Conservation (phyloP, 768 basidiomycete genomes). For the Lentinula raphanica region DNA sequence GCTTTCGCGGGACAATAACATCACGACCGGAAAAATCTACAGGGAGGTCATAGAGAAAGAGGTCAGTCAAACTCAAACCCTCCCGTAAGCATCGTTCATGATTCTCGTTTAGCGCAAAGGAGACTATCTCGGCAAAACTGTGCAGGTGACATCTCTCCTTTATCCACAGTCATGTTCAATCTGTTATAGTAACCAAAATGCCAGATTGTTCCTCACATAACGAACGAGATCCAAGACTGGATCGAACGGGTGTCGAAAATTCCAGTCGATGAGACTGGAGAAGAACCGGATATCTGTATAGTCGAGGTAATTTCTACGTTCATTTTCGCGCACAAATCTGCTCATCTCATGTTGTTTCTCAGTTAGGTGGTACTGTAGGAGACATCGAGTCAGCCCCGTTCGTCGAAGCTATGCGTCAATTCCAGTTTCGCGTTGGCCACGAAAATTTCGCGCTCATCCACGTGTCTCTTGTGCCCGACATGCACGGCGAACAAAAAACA, state of each 20-base stretch:
- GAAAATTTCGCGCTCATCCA: slow-evolving; percentile 97
- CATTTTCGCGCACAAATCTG: neutral
- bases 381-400: slow-evolving; percentile 99
- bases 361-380: slow-evolving; percentile 97
- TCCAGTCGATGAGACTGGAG: slow-evolving; percentile 90
- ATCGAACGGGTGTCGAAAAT: slow-evolving; percentile 91
- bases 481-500: slow-evolving; percentile 98
- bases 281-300: slow-evolving; percentile 94
- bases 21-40: slow-evolving; percentile 98
- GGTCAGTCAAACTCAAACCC: slow-evolving; percentile 42
- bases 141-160: slow-evolving; percentile 54
- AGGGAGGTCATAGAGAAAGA: slow-evolving; percentile 95
- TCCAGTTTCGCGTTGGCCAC: slow-evolving; percentile 96
- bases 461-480: slow-evolving; percentile 96
- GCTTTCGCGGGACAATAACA: slow-evolving; percentile 91
- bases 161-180: neutral
- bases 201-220: slow-evolving; percentile 93
- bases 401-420: slow-evolving; percentile 98
- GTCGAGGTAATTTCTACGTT: slow-evolving; percentile 62
- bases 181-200: neutral
- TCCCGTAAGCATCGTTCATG: neutral
- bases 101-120: slow-evolving; percentile 54
- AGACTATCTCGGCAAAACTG: slow-evolving; percentile 93
- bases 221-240: slow-evolving; percentile 98
- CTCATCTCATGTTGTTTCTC: neutral